phyloP scores from a whole-genome alignment of 2,329 filamentous ascomycete species.

The Monilinia vaccinii-corymbosi region DNA sequence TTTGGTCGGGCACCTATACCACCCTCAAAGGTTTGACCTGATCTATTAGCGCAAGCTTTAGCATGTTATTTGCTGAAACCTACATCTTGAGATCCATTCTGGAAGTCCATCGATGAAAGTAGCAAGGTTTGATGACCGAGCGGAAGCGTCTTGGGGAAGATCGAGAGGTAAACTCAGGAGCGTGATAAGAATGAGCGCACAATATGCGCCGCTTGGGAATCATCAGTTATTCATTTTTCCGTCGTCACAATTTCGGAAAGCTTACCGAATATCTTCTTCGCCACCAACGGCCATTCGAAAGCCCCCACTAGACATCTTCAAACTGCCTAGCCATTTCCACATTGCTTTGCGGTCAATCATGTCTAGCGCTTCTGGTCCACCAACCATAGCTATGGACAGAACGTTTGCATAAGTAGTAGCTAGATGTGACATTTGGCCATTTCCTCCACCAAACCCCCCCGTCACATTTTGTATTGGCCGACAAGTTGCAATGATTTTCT shows the following conservation, averaged over 20 bases:
- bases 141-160: constrained; percentile 64
- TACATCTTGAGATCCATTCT: constrained; percentile 74
- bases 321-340: constrained; percentile 80
- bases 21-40: constrained; percentile 89
- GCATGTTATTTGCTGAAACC: constrained; percentile 31
- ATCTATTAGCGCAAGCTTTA: constrained; percentile 1
- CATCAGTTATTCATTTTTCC: constrained; percentile 12
- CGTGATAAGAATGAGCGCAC: constrained; percentile 75
- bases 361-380: constrained; percentile 63
- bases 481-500: constrained; percentile 65
- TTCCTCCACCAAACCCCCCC: constrained; percentile 90
- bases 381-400: constrained; percentile 69
- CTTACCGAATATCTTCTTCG: constrained; percentile 83
- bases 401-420: constrained; percentile 82
- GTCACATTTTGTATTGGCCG: constrained; percentile 69
- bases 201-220: constrained; percentile 70
- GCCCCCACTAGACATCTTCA: constrained; percentile 85
- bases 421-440: constrained; percentile 80
- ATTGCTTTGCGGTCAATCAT: constrained; percentile 73
- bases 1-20: constrained; percentile 80
- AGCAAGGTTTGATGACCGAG: constrained; percentile 50
- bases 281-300: constrained; percentile 80
- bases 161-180: constrained; percentile 76
- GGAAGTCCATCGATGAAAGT: constrained; percentile 64
- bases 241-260: constrained; percentile 11